Evolutionary conservation across 306 rosid genomes (phyloP).

Genomic region (Fagus sylvatica): DNA sequence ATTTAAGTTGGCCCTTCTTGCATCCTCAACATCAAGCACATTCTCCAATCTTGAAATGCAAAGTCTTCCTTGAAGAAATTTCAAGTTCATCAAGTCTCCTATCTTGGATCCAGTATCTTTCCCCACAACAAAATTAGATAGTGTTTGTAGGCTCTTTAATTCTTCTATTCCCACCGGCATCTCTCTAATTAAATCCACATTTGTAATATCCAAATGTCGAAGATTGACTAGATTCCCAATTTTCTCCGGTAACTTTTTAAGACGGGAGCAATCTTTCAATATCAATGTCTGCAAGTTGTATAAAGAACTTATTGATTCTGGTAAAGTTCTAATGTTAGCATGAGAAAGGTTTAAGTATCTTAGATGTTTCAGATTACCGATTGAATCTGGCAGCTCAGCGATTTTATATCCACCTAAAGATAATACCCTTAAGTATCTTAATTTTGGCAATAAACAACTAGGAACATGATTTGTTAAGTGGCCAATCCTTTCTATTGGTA

Average conservation of each 20-base stretch:
- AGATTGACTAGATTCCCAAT: too few relatives aligned
- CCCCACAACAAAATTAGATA: too few relatives aligned
- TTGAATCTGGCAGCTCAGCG: neutral
- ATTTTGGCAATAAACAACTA: neutral
- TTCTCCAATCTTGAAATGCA: conserved; percentile 2
- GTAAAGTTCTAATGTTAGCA: neutral
- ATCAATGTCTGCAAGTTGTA: too few relatives aligned
- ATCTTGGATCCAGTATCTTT: too few relatives aligned
- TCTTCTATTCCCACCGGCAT: neutral
- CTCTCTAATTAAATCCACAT: too few relatives aligned
- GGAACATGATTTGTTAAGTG: neutral
- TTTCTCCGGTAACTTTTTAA: too few relatives aligned
- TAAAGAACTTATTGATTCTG: neutral
- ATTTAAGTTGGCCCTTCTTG: neutral
- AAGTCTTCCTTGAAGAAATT: neutral
- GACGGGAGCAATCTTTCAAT: too few relatives aligned
- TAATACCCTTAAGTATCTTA: neutral
- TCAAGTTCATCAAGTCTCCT: too few relatives aligned
- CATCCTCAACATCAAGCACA: neutral
- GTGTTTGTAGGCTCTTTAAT: neutral
- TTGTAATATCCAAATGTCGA: too few relatives aligned
- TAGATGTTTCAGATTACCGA: conserved; percentile 10
- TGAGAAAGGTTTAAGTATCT: neutral
- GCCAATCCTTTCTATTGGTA: conserved; percentile 34
- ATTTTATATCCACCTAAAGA: neutral